A percentile compares a stretch with the other conserved stretches of the same genome.
These are phyloP conservation scores for Hibiscus mutabilis DNA, from an alignment of 345 rosid genomes.

Conservation along the genomic window DNA sequence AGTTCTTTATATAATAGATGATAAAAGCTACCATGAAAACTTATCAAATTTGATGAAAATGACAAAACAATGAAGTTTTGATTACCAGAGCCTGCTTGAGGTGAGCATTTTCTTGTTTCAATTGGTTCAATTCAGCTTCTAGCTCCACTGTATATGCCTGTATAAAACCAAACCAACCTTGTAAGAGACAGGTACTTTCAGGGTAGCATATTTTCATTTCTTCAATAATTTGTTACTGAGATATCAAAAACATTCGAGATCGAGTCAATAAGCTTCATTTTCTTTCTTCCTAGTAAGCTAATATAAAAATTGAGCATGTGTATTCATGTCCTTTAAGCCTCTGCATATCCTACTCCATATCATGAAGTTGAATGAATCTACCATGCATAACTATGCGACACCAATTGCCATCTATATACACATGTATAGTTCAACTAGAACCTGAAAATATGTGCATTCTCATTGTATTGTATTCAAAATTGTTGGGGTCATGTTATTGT, in stretches of 20 bases:
- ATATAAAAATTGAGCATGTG: neutral
- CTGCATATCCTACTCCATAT: too few species aligned
- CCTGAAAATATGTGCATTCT: too few species aligned
- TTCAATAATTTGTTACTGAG: neutral
- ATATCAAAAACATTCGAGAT: neutral
- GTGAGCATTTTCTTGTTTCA: conserved; percentile 71
- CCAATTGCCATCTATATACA: too few species aligned
- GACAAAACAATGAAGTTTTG: neutral
- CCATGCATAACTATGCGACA: too few species aligned
- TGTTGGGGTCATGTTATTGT: too few species aligned
- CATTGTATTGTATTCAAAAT: too few species aligned
- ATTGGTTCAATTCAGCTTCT: conserved; percentile 76
- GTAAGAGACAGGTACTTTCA: neutral
- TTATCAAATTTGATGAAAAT: neutral
- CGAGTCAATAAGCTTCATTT: neutral
- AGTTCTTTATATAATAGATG: neutral
- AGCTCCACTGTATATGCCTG: conserved; percentile 88
- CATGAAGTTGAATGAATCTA: too few species aligned
- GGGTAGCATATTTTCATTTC: neutral
- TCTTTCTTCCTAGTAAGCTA: neutral
- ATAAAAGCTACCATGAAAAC: neutral
- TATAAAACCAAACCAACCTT: neutral
- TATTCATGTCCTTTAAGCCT: neutral
- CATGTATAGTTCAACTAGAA: too few species aligned
- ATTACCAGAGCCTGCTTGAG: conserved; percentile 71